These are phyloP conservation scores for Eimeria acervulina DNA, from an alignment of 169 alveolate species.

Conservation along the genomic window DNA sequence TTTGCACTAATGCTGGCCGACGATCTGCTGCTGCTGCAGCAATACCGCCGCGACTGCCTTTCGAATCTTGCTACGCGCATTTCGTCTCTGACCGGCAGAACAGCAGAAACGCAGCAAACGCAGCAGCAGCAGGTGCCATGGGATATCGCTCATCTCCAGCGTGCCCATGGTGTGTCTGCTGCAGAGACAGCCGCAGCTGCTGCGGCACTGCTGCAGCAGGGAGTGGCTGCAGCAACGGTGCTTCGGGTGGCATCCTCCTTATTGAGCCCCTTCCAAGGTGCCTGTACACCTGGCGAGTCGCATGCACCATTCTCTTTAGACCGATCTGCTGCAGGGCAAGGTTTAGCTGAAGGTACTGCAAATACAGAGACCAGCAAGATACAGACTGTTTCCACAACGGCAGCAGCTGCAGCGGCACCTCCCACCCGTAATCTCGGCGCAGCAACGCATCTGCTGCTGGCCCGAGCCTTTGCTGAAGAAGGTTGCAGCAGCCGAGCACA, in stretches of 20 bases:
- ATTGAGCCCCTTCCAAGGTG: background rate
- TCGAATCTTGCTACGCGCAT: slow-evolving; percentile 15
- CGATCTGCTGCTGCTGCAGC: slow-evolving; percentile 48
- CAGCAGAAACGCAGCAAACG: background rate
- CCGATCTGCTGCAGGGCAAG: background rate
- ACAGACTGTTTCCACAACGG: background rate
- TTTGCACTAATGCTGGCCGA: slow-evolving; percentile 26
- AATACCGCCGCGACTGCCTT: background rate
- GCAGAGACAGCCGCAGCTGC: slow-evolving; percentile 18
- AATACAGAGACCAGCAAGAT: background rate
- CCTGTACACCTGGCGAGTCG: background rate
- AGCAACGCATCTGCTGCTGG: slow-evolving; percentile 1
- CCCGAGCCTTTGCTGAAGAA: slow-evolving; percentile 10
- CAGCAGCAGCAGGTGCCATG: slow-evolving; percentile 19
- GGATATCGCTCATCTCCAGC: background rate
- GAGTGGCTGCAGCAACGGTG: background rate
- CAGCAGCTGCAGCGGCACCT: slow-evolving; percentile 23
- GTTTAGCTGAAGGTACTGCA: background rate
- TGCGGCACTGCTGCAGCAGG: slow-evolving; percentile 64
- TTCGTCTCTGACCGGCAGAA: background rate
- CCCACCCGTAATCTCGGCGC: background rate
- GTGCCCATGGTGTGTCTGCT: background rate
- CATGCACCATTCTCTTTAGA: too few species aligned
- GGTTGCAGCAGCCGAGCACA: slow-evolving; percentile 17
- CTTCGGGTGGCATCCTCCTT: background rate